Conservation (phyloP, 441 rosid genomes). For the Pelargonium fulgidum region DNA sequence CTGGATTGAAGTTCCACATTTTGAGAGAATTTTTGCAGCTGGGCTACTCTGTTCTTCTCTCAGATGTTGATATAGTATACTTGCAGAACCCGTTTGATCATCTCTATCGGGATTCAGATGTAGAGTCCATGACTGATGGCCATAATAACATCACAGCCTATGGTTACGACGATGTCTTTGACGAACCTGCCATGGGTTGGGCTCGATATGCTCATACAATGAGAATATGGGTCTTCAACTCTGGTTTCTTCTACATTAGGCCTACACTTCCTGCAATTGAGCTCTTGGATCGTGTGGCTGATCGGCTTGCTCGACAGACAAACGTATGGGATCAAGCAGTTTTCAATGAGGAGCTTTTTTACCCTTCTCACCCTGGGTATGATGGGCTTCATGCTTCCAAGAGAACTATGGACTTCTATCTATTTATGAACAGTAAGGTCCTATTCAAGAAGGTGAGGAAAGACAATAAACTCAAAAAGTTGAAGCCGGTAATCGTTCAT, state of each 20-base stretch:
- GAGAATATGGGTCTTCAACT: slow-evolving; percentile 96
- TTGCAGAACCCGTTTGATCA: slow-evolving; percentile 77
- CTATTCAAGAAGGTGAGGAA: slow-evolving; percentile 86
- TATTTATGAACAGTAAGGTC: slow-evolving; percentile 86
- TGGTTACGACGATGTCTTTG: slow-evolving; percentile 74
- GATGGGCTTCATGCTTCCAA: slow-evolving; percentile 74
- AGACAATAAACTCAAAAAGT: slow-evolving; percentile 46
- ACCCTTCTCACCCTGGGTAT: slow-evolving; percentile 77
- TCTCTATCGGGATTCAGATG: slow-evolving; percentile 81
- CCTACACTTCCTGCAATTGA: slow-evolving; percentile 81
- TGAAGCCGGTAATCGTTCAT: slow-evolving; percentile 82
- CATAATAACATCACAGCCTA: slow-evolving; percentile 77
- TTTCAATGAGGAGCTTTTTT: slow-evolving; percentile 82
- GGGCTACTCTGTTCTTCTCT: slow-evolving; percentile 88
- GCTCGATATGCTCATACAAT: slow-evolving; percentile 95
- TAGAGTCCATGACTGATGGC: slow-evolving; percentile 92
- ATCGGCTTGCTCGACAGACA: slow-evolving; percentile 45
- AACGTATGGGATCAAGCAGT: slow-evolving; percentile 93
- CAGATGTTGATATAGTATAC: slow-evolving; percentile 81
- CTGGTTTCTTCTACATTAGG: slow-evolving; percentile 82
- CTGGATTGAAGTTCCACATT: slow-evolving; percentile 79
- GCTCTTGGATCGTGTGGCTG: slow-evolving; percentile 85
- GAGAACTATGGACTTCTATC: slow-evolving; percentile 82
- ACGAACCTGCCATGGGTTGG: slow-evolving; percentile 95
- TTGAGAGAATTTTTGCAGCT: slow-evolving; percentile 88